phyloP scores from a whole-genome alignment of 257 asterid genomes.

The Orobanche coerulescens region DNA sequence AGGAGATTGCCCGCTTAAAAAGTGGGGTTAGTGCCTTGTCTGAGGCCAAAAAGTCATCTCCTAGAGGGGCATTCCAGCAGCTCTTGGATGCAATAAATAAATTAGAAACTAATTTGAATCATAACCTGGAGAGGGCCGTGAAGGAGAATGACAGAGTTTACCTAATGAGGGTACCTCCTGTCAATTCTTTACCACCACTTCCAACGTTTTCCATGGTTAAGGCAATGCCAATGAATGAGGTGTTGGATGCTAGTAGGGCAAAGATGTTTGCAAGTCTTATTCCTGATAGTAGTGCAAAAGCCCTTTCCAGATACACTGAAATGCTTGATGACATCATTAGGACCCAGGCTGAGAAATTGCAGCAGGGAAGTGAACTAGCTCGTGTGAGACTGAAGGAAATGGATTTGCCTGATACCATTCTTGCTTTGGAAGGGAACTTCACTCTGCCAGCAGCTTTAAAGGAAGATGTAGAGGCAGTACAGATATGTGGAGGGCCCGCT shows the following conservation, averaged over 20 bases:
- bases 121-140: conserved; percentile 76
- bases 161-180: conserved; percentile 87
- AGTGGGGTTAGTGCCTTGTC: conserved; percentile 63
- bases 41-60: conserved; percentile 72
- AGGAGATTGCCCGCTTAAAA: conserved; percentile 94
- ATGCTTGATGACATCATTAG: conserved; percentile 90
- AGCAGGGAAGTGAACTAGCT: conserved; percentile 97
- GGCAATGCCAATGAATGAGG: conserved; percentile 84
- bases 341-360: conserved; percentile 94
- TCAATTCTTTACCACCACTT: conserved; percentile 73
- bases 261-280: conserved; percentile 93
- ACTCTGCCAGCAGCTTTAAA: conserved; percentile 54
- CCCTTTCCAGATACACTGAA: conserved; percentile 92
- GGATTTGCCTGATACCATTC: conserved; percentile 93
- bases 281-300: conserved; percentile 91
- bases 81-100: conserved; percentile 72
- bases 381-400: conserved; percentile 92
- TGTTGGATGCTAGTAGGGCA: conserved; percentile 80
- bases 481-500: conserved; percentile 91
- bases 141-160: conserved; percentile 98
- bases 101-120: conserved; percentile 57
- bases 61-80: conserved; percentile 84
- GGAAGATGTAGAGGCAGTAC: conserved; percentile 91
- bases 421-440: conserved; percentile 78
- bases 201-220: conserved; percentile 90